Evolutionary conservation across 805 yeast genomes (phyloP).

Genomic region (Candida succiphila): DNA sequence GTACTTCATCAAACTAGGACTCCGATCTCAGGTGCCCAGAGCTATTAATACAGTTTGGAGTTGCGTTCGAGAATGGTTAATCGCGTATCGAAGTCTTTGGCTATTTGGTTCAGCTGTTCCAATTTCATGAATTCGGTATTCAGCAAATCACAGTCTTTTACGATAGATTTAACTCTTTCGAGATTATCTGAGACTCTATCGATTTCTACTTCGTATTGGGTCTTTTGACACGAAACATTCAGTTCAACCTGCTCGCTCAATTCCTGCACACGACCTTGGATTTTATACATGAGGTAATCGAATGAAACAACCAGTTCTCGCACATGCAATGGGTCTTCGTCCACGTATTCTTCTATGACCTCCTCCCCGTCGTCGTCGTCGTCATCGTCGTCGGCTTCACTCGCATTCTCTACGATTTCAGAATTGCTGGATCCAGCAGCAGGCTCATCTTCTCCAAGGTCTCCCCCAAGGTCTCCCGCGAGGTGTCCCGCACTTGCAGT

Average conservation of each 20-base stretch:
- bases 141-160: slow-evolving; percentile 15
- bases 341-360: slow-evolving; percentile 16
- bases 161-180: slow-evolving; percentile 7
- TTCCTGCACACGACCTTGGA: slow-evolving; percentile 42
- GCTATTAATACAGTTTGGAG: slow-evolving; percentile 9
- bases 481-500: too few species aligned
- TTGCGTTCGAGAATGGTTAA: slow-evolving; percentile 12
- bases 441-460: too few species aligned
- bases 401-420: too few species aligned
- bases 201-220: slow-evolving; percentile 14
- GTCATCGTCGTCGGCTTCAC: too few species aligned
- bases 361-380: too few species aligned
- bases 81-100: slow-evolving; percentile 20
- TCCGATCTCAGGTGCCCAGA: too few species aligned
- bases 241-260: slow-evolving; percentile 20
- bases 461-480: too few species aligned
- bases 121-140: slow-evolving; percentile 22
- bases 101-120: slow-evolving; percentile 20
- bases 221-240: slow-evolving; percentile 15
- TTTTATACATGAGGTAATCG: slow-evolving; percentile 56
- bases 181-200: slow-evolving; percentile 11
- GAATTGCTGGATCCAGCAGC: too few species aligned
- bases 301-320: slow-evolving; percentile 49
- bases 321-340: slow-evolving; percentile 55
- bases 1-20: too few species aligned